Evolutionary conservation across 2,329 filamentous ascomycete genomes (phyloP), one percentile per base, ranked within the genome.

Genomic region (Cytospora piceicola): DNA sequence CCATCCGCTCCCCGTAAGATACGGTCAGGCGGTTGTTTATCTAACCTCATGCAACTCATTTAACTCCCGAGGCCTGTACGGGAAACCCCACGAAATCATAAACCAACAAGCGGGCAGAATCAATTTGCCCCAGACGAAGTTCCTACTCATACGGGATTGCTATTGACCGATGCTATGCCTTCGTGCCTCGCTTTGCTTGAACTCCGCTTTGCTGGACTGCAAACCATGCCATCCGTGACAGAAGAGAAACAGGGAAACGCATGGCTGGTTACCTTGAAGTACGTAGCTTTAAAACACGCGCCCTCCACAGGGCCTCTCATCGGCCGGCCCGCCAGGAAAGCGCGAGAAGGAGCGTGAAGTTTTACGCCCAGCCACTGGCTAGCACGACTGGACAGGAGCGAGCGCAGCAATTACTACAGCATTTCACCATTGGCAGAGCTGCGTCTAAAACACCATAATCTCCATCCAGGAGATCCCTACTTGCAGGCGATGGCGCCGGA

Each of bases 231-330:
- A 39, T 55, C 57, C 57, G 51, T 51, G 57, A 30, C 57, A n/a
- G 39, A 61, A 51, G 36, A 61, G 56, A 61, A 49, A 54, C 57
- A 61, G 57, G 52, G 63, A 32, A 61, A 29, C 27, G 27, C 27
- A 29, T 29, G n/a, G n/a, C n/a, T n/a, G n/a, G n/a, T n/a, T n/a
- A n/a, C n/a, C n/a, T n/a, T n/a, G n/a, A n/a, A n/a, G n/a, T 27
- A 27, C 36, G 46, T 36, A 60, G 57, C 57, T 57, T 57, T 51
- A 63, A 63, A 63, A 57, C 64, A 63, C 61, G 55, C 64, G 61
- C 60, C 55, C 54, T 63, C 55, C 60, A 57, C 61, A 63, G 56
- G 64, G 55, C 51, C 64, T 63, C 46, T 46, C 29, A 34, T 55
- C 56, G 49, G 51, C 46, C 61, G 61, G 61, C 61, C 61, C 61